Evolutionary conservation across 192 early-diverging fungal genomes (phyloP).

Genomic region (Linnemannia zychae): DNA sequence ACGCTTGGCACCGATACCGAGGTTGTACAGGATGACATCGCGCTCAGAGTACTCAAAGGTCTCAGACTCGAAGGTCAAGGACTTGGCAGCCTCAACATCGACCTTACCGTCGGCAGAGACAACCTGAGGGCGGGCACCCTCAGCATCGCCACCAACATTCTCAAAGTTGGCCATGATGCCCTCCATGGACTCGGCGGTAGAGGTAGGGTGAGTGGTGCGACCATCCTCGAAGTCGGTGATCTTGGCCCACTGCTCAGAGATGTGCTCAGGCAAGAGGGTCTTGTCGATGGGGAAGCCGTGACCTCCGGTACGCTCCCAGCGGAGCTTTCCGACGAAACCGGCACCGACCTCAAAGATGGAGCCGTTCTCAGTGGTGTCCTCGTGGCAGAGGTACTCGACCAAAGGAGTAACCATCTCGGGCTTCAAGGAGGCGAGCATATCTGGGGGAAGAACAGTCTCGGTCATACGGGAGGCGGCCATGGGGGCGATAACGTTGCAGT

Average conservation of each 20-base stretch:
- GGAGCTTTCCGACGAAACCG: conserved; percentile 94
- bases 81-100: conserved; percentile 76
- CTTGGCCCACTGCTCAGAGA: conserved; percentile 81
- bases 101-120: conserved; percentile 61
- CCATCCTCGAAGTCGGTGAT: conserved; percentile 97
- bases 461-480: conserved; percentile 98
- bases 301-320: conserved; percentile 96
- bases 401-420: conserved; percentile 97
- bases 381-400: conserved; percentile 91
- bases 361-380: conserved; percentile 83
- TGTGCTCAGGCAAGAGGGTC: conserved; percentile 86
- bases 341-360: conserved; percentile 98
- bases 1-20: conserved; percentile 93
- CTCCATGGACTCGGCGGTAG: conserved; percentile 83
- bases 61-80: conserved; percentile 64
- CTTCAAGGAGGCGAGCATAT: conserved; percentile 95
- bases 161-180: conserved; percentile 89
- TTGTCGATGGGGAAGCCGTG: conserved; percentile 91
- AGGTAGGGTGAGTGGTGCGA: conserved; percentile 88
- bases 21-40: conserved; percentile 94
- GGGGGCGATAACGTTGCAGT: conserved; percentile 95
- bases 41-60: conserved; percentile 85
- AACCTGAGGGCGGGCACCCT: conserved; percentile 51
- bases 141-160: conserved; percentile 61
- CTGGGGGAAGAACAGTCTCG: conserved; percentile 95